Evolutionary conservation across 148 eudicot genomes (phyloP).

Genomic region (Rhododendron molle): DNA sequence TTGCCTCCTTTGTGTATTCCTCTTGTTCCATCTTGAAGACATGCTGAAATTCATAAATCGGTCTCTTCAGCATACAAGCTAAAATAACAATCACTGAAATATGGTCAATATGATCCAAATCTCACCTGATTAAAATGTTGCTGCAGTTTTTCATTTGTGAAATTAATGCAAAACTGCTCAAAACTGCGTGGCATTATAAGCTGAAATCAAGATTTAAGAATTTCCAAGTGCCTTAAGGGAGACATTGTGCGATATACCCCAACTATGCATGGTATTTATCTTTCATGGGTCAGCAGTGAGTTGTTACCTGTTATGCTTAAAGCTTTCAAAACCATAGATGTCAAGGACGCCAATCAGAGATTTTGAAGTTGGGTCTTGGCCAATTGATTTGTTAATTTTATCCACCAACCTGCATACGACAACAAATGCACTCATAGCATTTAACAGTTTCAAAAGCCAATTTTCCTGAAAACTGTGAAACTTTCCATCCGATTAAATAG

Average conservation of each 20-base stretch:
- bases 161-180: slow-evolving; percentile 98
- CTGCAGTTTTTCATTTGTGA: slow-evolving; percentile 96
- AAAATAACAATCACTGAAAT: slow-evolving; percentile 1
- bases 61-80: slow-evolving; percentile 8
- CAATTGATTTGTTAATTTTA: slow-evolving; percentile 88
- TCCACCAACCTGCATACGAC: slow-evolving; percentile 80
- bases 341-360: slow-evolving; percentile 93
- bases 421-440: background rate
- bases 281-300: background rate
- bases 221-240: background rate
- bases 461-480: background rate
- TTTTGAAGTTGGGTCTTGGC: slow-evolving; percentile 86
- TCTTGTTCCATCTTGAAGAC: slow-evolving; percentile 99
- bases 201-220: slow-evolving; percentile 17
- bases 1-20: slow-evolving; percentile 92
- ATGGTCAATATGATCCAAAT: slow-evolving; percentile 14
- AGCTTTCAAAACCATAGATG: slow-evolving; percentile 98
- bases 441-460: slow-evolving; percentile 2
- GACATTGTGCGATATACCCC: background rate
- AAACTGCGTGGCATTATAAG: slow-evolving; percentile 54
- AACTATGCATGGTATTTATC: background rate
- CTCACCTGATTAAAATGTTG: slow-evolving; percentile 97
- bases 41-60: slow-evolving; percentile 48
- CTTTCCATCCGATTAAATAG: background rate
- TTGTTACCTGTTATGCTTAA: slow-evolving; percentile 83